Conservation (phyloP, 331 rosid genomes). For the Prunus yedoensis region DNA sequence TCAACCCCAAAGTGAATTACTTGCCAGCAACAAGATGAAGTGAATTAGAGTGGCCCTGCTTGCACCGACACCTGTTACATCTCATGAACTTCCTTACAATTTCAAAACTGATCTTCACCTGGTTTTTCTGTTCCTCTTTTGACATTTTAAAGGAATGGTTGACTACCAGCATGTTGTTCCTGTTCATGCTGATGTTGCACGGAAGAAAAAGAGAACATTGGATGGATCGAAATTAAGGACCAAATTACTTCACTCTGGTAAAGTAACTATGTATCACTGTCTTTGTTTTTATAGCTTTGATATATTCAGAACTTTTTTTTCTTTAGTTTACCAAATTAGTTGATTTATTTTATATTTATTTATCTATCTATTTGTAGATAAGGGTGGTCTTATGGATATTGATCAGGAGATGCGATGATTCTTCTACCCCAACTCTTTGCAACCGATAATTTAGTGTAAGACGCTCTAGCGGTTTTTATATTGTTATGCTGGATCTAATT, state of each 20-base stretch:
- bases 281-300: slow-evolving; percentile 11
- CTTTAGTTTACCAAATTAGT: not conserved
- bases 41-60: slow-evolving; percentile 31
- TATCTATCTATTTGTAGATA: slow-evolving; percentile 33
- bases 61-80: slow-evolving; percentile 3
- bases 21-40: slow-evolving; percentile 20
- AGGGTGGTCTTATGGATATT: slow-evolving; percentile 54
- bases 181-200: slow-evolving; percentile 71
- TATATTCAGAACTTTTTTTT: not conserved
- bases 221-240: slow-evolving; percentile 60
- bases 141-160: slow-evolving; percentile 61
- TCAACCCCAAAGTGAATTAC: slow-evolving; percentile 27
- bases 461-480: slow-evolving; percentile 15
- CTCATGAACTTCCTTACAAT: not conserved
- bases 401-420: slow-evolving; percentile 78
- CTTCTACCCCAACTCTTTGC: slow-evolving; percentile 71
- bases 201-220: slow-evolving; percentile 51
- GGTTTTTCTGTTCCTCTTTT: slow-evolving; percentile 12
- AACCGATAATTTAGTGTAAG: slow-evolving; percentile 83
- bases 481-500: not conserved
- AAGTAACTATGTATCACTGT: slow-evolving; percentile 21
- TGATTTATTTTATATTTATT: not conserved
- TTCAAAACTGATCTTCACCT: not conserved
- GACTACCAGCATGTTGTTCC: slow-evolving; percentile 95
- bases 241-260: slow-evolving; percentile 42